phyloP scores from a whole-genome alignment of 768 basidiomycete genomes.

The Naganishia vishniacii region DNA sequence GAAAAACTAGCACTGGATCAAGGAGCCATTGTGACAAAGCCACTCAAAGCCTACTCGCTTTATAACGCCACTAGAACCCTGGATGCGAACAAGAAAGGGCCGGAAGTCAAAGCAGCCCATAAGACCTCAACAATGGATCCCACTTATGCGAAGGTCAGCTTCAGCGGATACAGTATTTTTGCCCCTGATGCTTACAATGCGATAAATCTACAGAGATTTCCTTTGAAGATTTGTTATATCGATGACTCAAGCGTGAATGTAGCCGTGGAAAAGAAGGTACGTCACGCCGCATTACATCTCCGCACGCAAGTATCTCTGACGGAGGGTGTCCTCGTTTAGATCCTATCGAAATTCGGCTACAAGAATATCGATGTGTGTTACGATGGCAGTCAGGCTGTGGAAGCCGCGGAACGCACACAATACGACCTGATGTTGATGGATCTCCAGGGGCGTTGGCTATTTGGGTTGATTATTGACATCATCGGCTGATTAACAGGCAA shows the following conservation, averaged over 20 bases:
- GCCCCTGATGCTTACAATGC: neutral
- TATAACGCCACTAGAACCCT: slow-evolving; percentile 18
- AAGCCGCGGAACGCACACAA: slow-evolving; percentile 33
- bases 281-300: neutral
- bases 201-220: slow-evolving; percentile 19
- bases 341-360: slow-evolving; percentile 40
- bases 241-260: slow-evolving; percentile 42
- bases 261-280: slow-evolving; percentile 34
- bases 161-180: neutral
- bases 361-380: slow-evolving; percentile 35
- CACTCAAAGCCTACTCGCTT: slow-evolving; percentile 38
- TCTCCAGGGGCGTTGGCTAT: slow-evolving; percentile 30
- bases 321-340: neutral
- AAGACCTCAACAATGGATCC: slow-evolving; percentile 17
- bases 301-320: neutral
- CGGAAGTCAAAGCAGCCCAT: slow-evolving; percentile 1
- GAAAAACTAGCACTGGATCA: slow-evolving; percentile 28
- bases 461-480: too few species aligned
- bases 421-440: slow-evolving; percentile 47
- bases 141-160: slow-evolving; percentile 7
- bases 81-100: neutral
- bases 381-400: slow-evolving; percentile 42
- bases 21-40: slow-evolving; percentile 36
- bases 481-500: neutral
- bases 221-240: slow-evolving; percentile 37